phyloP scores from a whole-genome alignment of 768 basidiomycete species.

The Lactarius akahatsu region DNA sequence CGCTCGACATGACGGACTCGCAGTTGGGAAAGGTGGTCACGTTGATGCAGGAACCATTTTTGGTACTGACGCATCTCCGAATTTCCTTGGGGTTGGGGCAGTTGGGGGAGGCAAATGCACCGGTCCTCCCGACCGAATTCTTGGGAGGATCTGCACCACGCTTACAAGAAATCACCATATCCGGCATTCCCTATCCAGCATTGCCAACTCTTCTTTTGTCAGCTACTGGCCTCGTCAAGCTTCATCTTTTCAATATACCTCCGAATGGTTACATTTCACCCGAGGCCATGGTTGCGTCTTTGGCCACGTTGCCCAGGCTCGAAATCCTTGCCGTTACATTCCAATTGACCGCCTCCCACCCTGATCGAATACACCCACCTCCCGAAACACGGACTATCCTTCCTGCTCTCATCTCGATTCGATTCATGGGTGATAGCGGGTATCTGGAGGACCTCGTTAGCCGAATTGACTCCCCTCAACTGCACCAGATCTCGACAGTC shows the following conservation, averaged over 20 bases:
- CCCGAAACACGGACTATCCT: background rate
- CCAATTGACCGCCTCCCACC: background rate
- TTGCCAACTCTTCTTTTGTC: no score
- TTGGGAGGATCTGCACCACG: slow-evolving; percentile 70
- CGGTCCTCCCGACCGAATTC: no score
- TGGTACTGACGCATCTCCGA: slow-evolving; percentile 37
- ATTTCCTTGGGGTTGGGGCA: slow-evolving; percentile 33
- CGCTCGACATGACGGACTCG: no score
- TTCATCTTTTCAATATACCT: no score
- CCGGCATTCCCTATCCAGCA: slow-evolving; percentile 32
- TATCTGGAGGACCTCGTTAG: background rate
- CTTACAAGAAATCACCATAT: slow-evolving; percentile 47
- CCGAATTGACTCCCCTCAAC: background rate
- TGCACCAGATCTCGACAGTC: background rate
- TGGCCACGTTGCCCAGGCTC: background rate
- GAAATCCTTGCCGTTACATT: background rate
- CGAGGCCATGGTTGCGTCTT: background rate
- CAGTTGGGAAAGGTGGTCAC: no score
- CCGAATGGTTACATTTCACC: no score
- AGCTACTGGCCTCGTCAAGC: no score
- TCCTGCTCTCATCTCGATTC: background rate
- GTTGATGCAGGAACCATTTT: background rate
- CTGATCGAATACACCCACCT: background rate
- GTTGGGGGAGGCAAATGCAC: background rate
- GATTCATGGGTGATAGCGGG: background rate